Evolutionary conservation across 805 yeast species (phyloP), one percentile per base, ranked within the genome.

Genomic region (Candida orba): DNA sequence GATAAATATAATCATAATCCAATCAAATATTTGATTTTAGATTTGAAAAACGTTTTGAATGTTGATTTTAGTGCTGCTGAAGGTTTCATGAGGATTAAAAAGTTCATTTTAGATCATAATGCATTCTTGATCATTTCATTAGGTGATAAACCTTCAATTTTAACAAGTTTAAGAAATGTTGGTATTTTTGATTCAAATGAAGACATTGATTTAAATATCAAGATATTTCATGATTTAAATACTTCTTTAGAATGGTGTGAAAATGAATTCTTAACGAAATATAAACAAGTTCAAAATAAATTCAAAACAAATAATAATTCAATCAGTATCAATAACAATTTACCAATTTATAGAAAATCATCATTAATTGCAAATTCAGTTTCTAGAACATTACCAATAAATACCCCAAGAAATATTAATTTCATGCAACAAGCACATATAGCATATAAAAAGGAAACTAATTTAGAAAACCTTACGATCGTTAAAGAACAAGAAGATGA

Each of bases 161-260:
- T 84, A 29, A 73, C 73, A 36, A 84, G 93, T 0, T 73, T 93
- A 47, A 71, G 79, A 50, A 95, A 89, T 43, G 95, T 93, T 14
- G 95, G 95, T 1, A 65, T 91, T 18, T 79, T 67, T 23, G 75
- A 71, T 43, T 36, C 38, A 17, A 34, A 23, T 66, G 61, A 29
- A 63, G 70, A 37, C 64, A 69, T 15, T 71, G 67, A 6, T 49
- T 56, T 4, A 7, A 60, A 60, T 76, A 79, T 46, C 4, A 80
- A 79, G 52, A 70, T 90, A 36, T 91, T 89, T 58, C 76, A 75
- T 43, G 84, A 86, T 42, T 71, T 93, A 53, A 93, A 93, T 58
- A 76, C 84, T 43, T 95, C 96, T 0, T 71, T 93, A 36, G 98
- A 93, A 63, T 91, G 96, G 96, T 88, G 97, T 68, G 99, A 93